phyloP scores from a whole-genome alignment of 1,284 basidiomycete species.

The Phellopilus nigrolimitatus region DNA sequence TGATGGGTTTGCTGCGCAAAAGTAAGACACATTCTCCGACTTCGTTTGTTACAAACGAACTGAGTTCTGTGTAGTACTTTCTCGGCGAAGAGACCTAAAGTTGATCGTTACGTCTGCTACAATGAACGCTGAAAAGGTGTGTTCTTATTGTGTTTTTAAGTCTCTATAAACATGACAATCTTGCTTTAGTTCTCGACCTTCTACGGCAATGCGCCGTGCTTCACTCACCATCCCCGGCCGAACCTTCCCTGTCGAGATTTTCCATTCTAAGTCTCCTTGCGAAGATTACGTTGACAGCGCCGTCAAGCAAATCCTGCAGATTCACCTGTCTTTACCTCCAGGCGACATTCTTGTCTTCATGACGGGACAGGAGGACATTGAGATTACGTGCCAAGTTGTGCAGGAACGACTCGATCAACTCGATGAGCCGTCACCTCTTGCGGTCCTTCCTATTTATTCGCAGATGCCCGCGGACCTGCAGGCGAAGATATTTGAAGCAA shows the following conservation, averaged over 20 bases:
- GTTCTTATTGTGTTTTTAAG: slow-evolving; percentile 13
- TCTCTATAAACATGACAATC: slow-evolving; percentile 1
- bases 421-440: slow-evolving; percentile 82
- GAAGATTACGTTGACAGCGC: slow-evolving; percentile 98
- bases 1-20: slow-evolving; percentile 94
- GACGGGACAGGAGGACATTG: slow-evolving; percentile 99
- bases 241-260: slow-evolving; percentile 97
- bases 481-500: slow-evolving; percentile 96
- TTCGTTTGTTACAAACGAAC: neutral
- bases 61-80: slow-evolving; percentile 59
- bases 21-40: slow-evolving; percentile 45
- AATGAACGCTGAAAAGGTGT: slow-evolving; percentile 96
- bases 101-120: slow-evolving; percentile 98
- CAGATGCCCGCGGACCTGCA: slow-evolving; percentile 99
- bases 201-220: slow-evolving; percentile 93
- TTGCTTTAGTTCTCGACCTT: slow-evolving; percentile 79
- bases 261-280: slow-evolving; percentile 94
- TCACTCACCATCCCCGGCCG: slow-evolving; percentile 89
- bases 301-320: slow-evolving; percentile 96
- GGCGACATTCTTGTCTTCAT: slow-evolving; percentile 99
- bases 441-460: slow-evolving; percentile 96
- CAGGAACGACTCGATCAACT: slow-evolving; percentile 88
- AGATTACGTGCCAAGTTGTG: slow-evolving; percentile 88
- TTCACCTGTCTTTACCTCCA: slow-evolving; percentile 89
- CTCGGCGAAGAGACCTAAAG: slow-evolving; percentile 87